Conservation (phyloP, 768 basidiomycete genomes). For the Boletales sp. region DNA sequence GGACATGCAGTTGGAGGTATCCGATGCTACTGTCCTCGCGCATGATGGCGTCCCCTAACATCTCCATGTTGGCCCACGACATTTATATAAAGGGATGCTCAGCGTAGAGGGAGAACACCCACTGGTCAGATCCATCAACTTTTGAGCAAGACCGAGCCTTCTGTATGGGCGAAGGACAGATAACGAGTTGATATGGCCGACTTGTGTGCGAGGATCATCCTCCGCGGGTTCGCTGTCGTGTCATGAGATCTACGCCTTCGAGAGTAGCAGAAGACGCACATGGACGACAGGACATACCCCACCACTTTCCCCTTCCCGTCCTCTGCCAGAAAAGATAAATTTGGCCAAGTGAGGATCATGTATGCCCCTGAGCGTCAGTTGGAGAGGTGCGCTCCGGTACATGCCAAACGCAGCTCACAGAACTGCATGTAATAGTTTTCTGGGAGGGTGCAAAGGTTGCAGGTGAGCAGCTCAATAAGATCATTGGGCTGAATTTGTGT, state of each 20-base stretch:
- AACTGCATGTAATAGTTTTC: constrained; percentile 42
- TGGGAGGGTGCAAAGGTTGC: constrained; percentile 51
- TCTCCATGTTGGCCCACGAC: constrained; percentile 1
- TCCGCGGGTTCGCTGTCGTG: constrained; percentile 23
- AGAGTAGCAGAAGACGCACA: constrained; percentile 34
- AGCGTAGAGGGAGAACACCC: constrained; percentile 2
- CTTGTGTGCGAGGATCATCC: neutral
- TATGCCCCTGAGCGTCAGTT: constrained; percentile 37
- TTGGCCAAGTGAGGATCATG: constrained; percentile 49
- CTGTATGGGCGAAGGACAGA: constrained; percentile 27
- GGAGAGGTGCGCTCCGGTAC: neutral
- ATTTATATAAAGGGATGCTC: neutral
- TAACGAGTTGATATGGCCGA: constrained; percentile 30
- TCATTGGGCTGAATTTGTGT: constrained; percentile 39
- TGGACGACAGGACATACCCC: constrained; percentile 55
- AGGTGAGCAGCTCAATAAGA: constrained; percentile 46
- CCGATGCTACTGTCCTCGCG: constrained; percentile 12
- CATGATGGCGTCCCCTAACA: constrained; percentile 23
- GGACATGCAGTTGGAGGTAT: constrained; percentile 27
- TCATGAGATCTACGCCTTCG: constrained; percentile 1
- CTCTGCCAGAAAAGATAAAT: constrained; percentile 52
- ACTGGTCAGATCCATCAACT: constrained; percentile 26
- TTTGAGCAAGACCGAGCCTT: constrained; percentile 26
- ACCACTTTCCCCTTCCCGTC: constrained; percentile 47
- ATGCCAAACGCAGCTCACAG: constrained; percentile 18